A percentile compares a stretch with the other conserved stretches of the same genome.
phyloP scores from a whole-genome alignment of 768 basidiomycete genomes.

The Suillus lakei region DNA sequence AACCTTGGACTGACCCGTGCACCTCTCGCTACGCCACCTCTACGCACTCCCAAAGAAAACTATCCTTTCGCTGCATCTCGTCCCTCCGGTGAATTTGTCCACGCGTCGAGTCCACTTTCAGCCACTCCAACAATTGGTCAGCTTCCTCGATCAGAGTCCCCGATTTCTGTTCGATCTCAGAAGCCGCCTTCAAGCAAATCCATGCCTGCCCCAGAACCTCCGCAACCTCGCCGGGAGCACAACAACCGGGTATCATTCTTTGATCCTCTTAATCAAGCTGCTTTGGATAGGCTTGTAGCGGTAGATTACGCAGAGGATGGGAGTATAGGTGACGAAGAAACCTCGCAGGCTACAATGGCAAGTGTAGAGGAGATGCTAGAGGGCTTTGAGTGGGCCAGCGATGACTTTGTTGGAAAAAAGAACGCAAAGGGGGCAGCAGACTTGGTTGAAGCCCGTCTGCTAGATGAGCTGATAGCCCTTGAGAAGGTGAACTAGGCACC shows the following conservation, averaged over 20 bases:
- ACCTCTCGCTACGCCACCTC: constrained; percentile 30
- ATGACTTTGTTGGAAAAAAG: constrained; percentile 70
- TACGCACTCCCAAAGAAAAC: constrained; percentile 20
- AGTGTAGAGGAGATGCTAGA: constrained; percentile 99
- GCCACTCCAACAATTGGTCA: constrained; percentile 14
- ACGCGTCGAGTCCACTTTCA: constrained; percentile 23
- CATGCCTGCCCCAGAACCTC: constrained; percentile 36
- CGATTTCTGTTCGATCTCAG: constrained; percentile 18
- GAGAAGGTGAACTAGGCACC: constrained; percentile 70
- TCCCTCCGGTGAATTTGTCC: constrained; percentile 25
- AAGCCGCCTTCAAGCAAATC: constrained; percentile 33
- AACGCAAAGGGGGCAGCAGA: constrained; percentile 79
- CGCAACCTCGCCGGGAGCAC: constrained; percentile 54
- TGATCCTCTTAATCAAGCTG: constrained; percentile 77
- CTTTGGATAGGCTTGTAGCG: constrained; percentile 71
- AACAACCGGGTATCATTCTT: constrained; percentile 83
- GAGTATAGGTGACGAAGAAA: constrained; percentile 69
- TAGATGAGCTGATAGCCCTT: constrained; percentile 90
- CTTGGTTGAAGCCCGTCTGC: constrained; percentile 85
- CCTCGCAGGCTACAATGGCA: constrained; percentile 78
- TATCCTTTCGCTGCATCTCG: constrained; percentile 16
- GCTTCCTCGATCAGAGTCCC: constrained; percentile 23
- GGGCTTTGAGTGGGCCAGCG: constrained; percentile 95
- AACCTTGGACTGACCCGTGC: constrained; percentile 29
- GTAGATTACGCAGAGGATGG: constrained; percentile 50